Evolutionary conservation across 2,329 filamentous ascomycete genomes (phyloP), one percentile per base, ranked within the genome.

Genomic region (Fusarium praegraminearum): DNA sequence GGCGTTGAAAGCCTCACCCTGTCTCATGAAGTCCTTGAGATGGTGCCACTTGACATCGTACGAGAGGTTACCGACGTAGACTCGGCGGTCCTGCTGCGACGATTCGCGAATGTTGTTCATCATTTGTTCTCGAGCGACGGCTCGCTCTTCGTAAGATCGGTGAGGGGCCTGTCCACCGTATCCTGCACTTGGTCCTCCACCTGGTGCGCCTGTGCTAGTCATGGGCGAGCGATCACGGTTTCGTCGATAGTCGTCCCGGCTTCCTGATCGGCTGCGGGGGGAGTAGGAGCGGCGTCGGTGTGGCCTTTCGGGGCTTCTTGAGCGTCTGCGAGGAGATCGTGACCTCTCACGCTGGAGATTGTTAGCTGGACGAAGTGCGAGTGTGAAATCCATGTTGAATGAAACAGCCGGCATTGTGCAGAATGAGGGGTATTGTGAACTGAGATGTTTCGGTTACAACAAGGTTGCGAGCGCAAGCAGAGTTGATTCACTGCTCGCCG

Each of bases 21-120:
- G 93, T 89, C 96, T 92, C 96, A 99, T 99, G 81, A 98, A 98
- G 85, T 99, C 96, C 86, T 99, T 99, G 70, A 99, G 89, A 79
- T 98, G 96, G 86, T 98, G 95, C 96, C 96, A 99, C 86, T 99
- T 99, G 81, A 99, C 96, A 86, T 99, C 96, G 86, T 99, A 99
- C 51, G 94, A 96, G 76, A 99, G 88, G 81, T 99, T 99, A 83
- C 96, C 96, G 80, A 99, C 96, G 81, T 99, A 99, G 89, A 99
- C 96, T 74, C 96, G 94, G 79, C 96, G 95, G 87, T 99, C 96
- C 84, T 99, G 96, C 81, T 98, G 96, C 67, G 96, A 98, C 46
- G 93, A 92, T 78, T 98, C 96, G 79, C 94, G 91, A 76, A 98
- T 91, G 79, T 89, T 94, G 83, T 90, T 91, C 93, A 98, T 97